Base-by-base conservation (phyloP, 306 rosid genomes). In the Oemleria cerasiformis region DNA sequence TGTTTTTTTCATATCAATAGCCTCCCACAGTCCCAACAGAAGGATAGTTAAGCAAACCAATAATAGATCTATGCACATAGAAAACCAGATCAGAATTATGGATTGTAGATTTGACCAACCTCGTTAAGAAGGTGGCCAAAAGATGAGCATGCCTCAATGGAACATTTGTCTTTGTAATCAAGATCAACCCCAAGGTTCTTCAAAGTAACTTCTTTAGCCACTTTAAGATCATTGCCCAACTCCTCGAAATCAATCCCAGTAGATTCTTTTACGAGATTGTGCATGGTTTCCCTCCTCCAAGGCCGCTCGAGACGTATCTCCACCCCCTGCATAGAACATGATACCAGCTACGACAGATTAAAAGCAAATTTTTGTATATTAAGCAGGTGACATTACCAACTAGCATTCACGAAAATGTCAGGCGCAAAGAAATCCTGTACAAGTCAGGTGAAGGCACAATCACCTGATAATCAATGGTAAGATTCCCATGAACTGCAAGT, bases 201-300 rank as follows among this genome's bases (percentile, higher is more conserved):
- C 76, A 86, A 64, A 70, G 87, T 84, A 74, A 79, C 83, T 78
- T 92, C 86, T 77, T 89, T 91, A 45, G 91, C 92, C 82, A 57
- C 80, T 73, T 75, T 81, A 60, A 94, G 87, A 86, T 91, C 91
- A 80, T 77, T 81, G 65, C 81, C 85, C 56, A 89, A 73, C 71
- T 86, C 95, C 76, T 55, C 73, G 77, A 91, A 87, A 89, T 86
- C 85, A 53, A 91, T 74, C 53, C 91, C 95, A 10, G 95, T 68
- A 78, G 77, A 53, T 86, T 91, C 97, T 84, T 94, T 87, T 65
- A 94, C 99, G 67, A 94, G 97, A 82, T 82, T 86, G 88, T 94
- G 96, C 99, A 94, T 94, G 61, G 97, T 86, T 82, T 89, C 96
- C 84, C 96, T 86, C 86, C 90, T 91, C 99, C 97, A 94, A 8